Base-by-base conservation (phyloP, 2,329 filamentous ascomycete species). In the Metarhizium guizhouense region DNA sequence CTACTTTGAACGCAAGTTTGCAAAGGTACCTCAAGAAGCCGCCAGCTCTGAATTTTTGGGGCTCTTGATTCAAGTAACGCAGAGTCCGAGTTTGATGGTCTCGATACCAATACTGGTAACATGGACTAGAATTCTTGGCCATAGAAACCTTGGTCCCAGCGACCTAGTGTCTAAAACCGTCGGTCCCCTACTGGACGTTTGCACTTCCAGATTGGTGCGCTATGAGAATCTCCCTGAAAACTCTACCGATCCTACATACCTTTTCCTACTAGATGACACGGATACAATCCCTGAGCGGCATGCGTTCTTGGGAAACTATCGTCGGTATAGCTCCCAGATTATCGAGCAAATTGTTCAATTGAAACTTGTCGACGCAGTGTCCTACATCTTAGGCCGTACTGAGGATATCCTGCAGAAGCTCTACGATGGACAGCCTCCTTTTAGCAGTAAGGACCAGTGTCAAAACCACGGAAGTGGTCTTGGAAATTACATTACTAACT, bases 211-310 rank as follows among this genome's bases (percentile, higher is more conserved):
- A 56, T 76, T 97, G 54, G 80, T 97, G 57, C 86, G 90, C 54
- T 99, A 95, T 70, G 94, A 99, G 69, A 85, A 81, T 59, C 74
- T 97, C 2, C 89, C 91, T 0, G 85, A 93, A 60, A 88, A 95
- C 59, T 87, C 86, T 0, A 82, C 89, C 50, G 86, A 96, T 63
- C 80, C 88, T 2, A 92, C 88, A 0, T 81, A 91, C 57, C 76
- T 90, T 11, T 94, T 96, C 61, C 78, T 99, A 1, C 79, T 91
- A 64, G 92, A 97, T 65, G 94, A 99, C 67, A 95, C 96, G 55
- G 94, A 99, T 65, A 97, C 93, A 0, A 77, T 93, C 20, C 94
- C 94, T 0, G 94, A 99, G 68, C 83, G 91, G 29, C 94, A 99
- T 71, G 90, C 91, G 1, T 99, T 99, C 68, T 79, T 97, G 11